These are phyloP conservation scores for Fusarium goolgardi DNA, from an alignment of 2,329 filamentous ascomycete species.

Conservation along the genomic window DNA sequence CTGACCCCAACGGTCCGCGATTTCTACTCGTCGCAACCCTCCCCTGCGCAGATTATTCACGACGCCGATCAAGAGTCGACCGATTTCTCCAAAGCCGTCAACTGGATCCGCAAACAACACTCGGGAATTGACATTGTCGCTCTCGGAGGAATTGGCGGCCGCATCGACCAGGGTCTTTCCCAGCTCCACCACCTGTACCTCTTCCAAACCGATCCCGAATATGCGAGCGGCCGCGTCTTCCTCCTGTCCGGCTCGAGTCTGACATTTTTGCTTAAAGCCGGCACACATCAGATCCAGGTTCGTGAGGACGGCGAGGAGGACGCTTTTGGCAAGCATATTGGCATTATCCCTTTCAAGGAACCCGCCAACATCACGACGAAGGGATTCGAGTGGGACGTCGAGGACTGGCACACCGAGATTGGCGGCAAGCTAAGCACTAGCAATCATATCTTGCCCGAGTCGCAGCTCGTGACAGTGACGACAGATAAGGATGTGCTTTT, in stretches of 20 bases:
- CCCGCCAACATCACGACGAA: constrained; percentile 80
- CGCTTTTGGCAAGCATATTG: constrained; percentile 81
- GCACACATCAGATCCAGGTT: constrained; percentile 75
- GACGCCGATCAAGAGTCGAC: constrained; percentile 88
- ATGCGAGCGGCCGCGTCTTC: constrained; percentile 71
- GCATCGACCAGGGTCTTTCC: constrained; percentile 92
- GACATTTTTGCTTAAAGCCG: constrained; percentile 80
- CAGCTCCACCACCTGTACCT: constrained; percentile 86
- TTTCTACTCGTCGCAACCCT: constrained; percentile 71
- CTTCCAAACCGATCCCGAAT: constrained; percentile 64
- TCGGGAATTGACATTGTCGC: constrained; percentile 74
- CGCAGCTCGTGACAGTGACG: constrained; percentile 70
- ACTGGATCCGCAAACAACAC: constrained; percentile 62
- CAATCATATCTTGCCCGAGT: constrained; percentile 75
- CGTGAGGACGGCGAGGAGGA: constrained; percentile 60
- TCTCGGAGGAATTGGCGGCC: constrained; percentile 85
- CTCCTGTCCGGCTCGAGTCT: constrained; percentile 84
- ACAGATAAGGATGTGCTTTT: constrained; percentile 76
- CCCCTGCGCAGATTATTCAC: constrained; percentile 69
- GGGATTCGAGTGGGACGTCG: constrained; percentile 92
- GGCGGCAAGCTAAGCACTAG: constrained; percentile 81
- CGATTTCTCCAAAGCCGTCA: constrained; percentile 87
- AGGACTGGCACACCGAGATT: constrained; percentile 81
- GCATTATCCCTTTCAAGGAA: constrained; percentile 87
- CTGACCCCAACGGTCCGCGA: constrained; percentile 69